Conservation (phyloP, 23 red algal species). For the Gracilaria caudata region DNA sequence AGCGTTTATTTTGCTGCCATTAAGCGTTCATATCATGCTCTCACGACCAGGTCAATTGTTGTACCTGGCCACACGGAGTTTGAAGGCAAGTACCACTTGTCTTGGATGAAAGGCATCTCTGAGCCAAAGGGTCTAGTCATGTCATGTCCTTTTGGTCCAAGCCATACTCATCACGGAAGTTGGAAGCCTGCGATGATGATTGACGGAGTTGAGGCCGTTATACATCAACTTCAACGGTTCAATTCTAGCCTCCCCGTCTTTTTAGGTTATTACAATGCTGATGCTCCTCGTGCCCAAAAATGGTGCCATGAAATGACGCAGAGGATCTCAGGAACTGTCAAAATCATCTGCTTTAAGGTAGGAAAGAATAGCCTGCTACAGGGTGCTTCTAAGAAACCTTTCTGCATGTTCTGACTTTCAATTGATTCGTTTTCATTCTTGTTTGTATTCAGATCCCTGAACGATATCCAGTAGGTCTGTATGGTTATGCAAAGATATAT, state of each 20-base stretch:
- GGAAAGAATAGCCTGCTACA: background rate
- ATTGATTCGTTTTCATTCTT: background rate
- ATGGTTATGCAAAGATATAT: conserved; percentile 61
- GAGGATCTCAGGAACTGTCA: background rate
- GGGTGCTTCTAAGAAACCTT: background rate
- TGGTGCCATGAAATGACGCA: conserved; percentile 21
- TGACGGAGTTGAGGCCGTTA: conserved; percentile 43
- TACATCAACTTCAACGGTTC: conserved; percentile 31
- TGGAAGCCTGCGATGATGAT: conserved; percentile 61
- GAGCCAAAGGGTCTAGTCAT: conserved; percentile 33
- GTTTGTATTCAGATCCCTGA: conserved; percentile 37
- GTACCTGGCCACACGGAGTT: background rate
- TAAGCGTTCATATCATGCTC: background rate
- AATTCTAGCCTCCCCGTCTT: conserved; percentile 38
- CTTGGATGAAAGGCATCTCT: background rate
- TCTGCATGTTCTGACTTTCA: background rate
- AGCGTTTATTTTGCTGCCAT: background rate
- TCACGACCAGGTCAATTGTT: background rate
- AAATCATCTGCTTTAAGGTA: conserved; percentile 48
- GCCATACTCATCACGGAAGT: conserved; percentile 41
- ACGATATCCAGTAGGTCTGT: conserved; percentile 30
- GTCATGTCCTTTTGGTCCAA: conserved; percentile 52
- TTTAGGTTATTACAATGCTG: conserved; percentile 39
- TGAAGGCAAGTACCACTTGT: background rate
- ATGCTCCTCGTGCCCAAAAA: background rate